Evolutionary conservation across 2,329 filamentous ascomycete genomes (phyloP).

Genomic region (Fusarium armeniacum): DNA sequence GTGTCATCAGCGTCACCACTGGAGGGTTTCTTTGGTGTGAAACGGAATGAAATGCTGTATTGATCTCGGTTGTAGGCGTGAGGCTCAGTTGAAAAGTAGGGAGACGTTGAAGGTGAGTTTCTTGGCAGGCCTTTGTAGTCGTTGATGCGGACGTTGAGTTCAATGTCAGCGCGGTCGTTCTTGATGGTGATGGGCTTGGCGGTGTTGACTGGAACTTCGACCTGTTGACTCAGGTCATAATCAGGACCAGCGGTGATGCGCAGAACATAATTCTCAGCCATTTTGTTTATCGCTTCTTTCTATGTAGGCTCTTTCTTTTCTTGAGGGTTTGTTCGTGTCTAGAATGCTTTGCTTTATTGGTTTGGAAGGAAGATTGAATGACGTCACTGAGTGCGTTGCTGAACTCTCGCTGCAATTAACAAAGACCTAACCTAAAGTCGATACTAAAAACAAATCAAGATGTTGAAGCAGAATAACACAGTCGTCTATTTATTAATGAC

Average conservation of each 20-base stretch:
- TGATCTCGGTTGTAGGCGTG: conserved; percentile 79
- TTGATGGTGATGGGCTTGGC: conserved; percentile 73
- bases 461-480: background rate
- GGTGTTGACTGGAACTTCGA: conserved; percentile 81
- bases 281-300: conserved; percentile 46
- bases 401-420: background rate
- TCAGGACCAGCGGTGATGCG: conserved; percentile 83
- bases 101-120: conserved; percentile 75
- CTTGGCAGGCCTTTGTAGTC: conserved; percentile 78
- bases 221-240: conserved; percentile 81
- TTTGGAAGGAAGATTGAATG: conserved; percentile 17
- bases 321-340: background rate
- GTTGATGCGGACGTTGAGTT: conserved; percentile 81
- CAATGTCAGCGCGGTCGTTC: conserved; percentile 73
- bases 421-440: background rate
- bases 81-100: conserved; percentile 80
- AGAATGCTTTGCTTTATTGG: conserved; percentile 13
- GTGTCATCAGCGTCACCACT: conserved; percentile 24
- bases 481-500: background rate
- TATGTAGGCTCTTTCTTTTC: background rate
- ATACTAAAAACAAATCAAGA: background rate
- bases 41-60: conserved; percentile 86
- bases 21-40: conserved; percentile 73
- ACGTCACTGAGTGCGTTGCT: conserved; percentile 24
- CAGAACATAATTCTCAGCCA: conserved; percentile 82